These are phyloP conservation scores for Tricladium varicosporioides DNA, from an alignment of 2,329 filamentous ascomycete genomes.

Conservation along the genomic window DNA sequence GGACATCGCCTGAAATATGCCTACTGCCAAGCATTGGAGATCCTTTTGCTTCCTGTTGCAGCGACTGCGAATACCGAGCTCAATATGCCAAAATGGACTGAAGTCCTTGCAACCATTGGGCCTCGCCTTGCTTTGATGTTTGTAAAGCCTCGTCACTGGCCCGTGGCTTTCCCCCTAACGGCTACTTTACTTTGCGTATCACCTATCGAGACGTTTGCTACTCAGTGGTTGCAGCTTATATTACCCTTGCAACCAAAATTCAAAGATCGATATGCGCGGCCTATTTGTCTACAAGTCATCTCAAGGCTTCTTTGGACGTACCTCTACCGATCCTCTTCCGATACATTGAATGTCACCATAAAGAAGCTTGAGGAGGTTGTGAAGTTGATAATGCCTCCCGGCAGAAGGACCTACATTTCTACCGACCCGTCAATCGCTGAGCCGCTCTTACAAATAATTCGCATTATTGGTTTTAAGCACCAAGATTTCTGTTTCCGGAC, in stretches of 20 bases:
- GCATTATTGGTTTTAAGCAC: slow-evolving; percentile 90
- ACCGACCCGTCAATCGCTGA: slow-evolving; percentile 83
- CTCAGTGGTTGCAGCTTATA: slow-evolving; percentile 83
- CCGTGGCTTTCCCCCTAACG: slow-evolving; percentile 81
- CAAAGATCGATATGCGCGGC: slow-evolving; percentile 78
- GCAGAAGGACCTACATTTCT: slow-evolving; percentile 77
- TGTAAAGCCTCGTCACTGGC: slow-evolving; percentile 89
- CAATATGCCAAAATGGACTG: slow-evolving; percentile 78
- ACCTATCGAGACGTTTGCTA: slow-evolving; percentile 75
- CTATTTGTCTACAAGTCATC: slow-evolving; percentile 81
- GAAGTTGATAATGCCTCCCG: slow-evolving; percentile 75
- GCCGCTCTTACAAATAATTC: slow-evolving; percentile 87
- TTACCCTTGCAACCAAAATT: slow-evolving; percentile 75
- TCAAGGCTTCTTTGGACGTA: slow-evolving; percentile 94
- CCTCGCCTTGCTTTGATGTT: slow-evolving; percentile 81
- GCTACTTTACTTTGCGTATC: slow-evolving; percentile 87
- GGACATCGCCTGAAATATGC: slow-evolving; percentile 89
- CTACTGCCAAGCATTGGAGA: slow-evolving; percentile 89
- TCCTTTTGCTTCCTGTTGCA: slow-evolving; percentile 81
- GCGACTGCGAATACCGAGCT: slow-evolving; percentile 77
- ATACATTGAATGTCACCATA: slow-evolving; percentile 63
- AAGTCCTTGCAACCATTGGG: slow-evolving; percentile 76
- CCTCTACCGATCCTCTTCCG: slow-evolving; percentile 72
- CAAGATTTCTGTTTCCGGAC: slow-evolving; percentile 90
- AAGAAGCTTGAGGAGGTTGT: slow-evolving; percentile 89